Percentiles rank a stretch among this genome's conserved stretches.
Conservation (phyloP, 345 rosid species). For the Atalantia buxifolia region DNA sequence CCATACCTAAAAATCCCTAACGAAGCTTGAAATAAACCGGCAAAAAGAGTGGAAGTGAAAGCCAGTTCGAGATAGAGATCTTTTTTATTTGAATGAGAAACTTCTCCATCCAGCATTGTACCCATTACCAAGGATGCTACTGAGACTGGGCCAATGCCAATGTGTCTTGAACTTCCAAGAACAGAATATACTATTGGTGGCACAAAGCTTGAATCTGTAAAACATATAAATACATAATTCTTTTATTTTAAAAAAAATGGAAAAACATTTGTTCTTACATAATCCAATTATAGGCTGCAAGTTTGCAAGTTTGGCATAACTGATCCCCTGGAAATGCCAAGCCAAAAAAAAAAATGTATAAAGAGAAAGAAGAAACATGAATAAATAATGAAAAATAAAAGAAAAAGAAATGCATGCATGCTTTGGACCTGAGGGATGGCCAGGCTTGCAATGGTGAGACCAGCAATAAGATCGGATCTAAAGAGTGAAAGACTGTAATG, state of each 20-base stretch:
- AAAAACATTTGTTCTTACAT: constrained; percentile 22
- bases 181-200: constrained; percentile 52
- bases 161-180: constrained; percentile 51
- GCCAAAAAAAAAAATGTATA: background rate
- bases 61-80: constrained; percentile 33
- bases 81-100: constrained; percentile 19
- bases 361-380: background rate
- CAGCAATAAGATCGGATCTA: constrained; percentile 41
- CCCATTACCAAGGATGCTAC: constrained; percentile 44
- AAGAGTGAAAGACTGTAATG: constrained; percentile 32
- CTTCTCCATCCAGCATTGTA: constrained; percentile 32
- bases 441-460: constrained; percentile 56
- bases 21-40: constrained; percentile 41
- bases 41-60: constrained; percentile 42
- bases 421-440: constrained; percentile 53
- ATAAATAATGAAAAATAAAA: background rate
- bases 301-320: constrained; percentile 45
- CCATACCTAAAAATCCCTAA: constrained; percentile 47
- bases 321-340: constrained; percentile 37
- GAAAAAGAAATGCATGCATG: background rate
- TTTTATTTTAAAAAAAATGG: background rate
- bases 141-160: constrained; percentile 50
- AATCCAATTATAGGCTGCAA: constrained; percentile 45
- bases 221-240: background rate
- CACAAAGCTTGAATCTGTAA: constrained; percentile 50